Percentiles rank a stretch among this genome's conserved stretches.
Evolutionary conservation across 2,329 filamentous ascomycete genomes (phyloP).

Genomic region (Bisporella sp.): DNA sequence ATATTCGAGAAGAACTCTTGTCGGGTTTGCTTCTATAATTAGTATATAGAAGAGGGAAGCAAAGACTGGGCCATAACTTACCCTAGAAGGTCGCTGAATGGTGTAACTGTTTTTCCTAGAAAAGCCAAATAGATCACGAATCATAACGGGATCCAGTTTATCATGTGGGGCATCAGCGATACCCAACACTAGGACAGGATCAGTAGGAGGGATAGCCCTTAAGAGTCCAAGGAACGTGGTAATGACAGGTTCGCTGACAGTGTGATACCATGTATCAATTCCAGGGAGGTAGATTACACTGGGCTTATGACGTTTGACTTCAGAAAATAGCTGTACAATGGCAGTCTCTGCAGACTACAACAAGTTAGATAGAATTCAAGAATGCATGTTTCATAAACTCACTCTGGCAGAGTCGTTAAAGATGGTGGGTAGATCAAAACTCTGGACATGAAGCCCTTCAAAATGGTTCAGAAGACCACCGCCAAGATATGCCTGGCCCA

Average conservation of each 20-base stretch:
- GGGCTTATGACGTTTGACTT: conserved; percentile 89
- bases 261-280: conserved; percentile 76
- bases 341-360: conserved; percentile 58
- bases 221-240: conserved; percentile 80
- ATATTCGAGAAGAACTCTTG: conserved; percentile 73
- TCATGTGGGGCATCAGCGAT: conserved; percentile 66
- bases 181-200: conserved; percentile 83
- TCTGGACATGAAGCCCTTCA: conserved; percentile 90
- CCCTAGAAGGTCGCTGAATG: conserved; percentile 59
- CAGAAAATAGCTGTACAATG: conserved; percentile 82
- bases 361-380: conserved; percentile 6
- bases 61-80: conserved; percentile 30
- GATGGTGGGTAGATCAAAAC: conserved; percentile 84
- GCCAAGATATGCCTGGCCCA: conserved; percentile 89
- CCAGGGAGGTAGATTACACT: conserved; percentile 93
- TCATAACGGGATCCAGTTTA: conserved; percentile 54
- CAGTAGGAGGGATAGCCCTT: conserved; percentile 76
- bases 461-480: conserved; percentile 83
- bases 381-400: conserved; percentile 27
- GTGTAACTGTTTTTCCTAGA: conserved; percentile 71
- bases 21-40: conserved; percentile 48
- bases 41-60: conserved; percentile 14
- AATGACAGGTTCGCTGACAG: conserved; percentile 55
- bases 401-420: conserved; percentile 74
- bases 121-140: conserved; percentile 78